Evolutionary conservation across 1,284 basidiomycete species (phyloP), one percentile per base, ranked within the genome.

Genomic region (Trametes hirsuta): DNA sequence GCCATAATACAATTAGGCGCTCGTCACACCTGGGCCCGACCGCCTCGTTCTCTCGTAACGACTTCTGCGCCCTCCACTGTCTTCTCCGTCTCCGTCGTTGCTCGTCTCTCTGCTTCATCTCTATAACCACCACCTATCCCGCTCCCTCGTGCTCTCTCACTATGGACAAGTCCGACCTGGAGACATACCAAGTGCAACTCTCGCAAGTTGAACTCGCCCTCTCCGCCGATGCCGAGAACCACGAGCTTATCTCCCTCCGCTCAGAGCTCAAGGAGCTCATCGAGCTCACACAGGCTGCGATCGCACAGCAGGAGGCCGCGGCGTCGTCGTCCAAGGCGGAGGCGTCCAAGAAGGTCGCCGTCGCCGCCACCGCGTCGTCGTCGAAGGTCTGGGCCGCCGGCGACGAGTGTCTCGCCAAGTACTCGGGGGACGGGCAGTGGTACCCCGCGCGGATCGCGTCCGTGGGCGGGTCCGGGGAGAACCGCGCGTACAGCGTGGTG

Each of bases 371-470:
- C 37, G 56, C 56, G 14, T 78, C 80, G 2, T 80, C 83, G 18
- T 73, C 76, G n/a, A 83, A 84, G 52, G 73, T 77, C 10, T 90
- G 84, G 84, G 77, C 81, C 11, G 90, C 94, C n/a, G 96, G 97
- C 6, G 94, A 97, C 74, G 94, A 98, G 64, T 94, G 93, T 71
- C 81, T 95, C 58, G 95, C 96, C 11, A 94, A 94, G 76, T 98
- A 97, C 77, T 90, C 91, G 10, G 87, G 86, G 57, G 95, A 97
- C 75, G 91, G 91, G 50, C 83, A 84, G 68, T 97, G 91, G 87
- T 97, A 97, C 74, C 93, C 95, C 39, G 95, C 94, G 40, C 88
- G 93, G 34, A 94, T 98, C 76, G 91, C 90, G 46, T 90, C 90
- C 39, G 85, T 98, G 42, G 88, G 91, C 51, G 97, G 97, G 44